Conservation (phyloP, 108 stramenopile genomes). For the Licmophora abbreviata region DNA sequence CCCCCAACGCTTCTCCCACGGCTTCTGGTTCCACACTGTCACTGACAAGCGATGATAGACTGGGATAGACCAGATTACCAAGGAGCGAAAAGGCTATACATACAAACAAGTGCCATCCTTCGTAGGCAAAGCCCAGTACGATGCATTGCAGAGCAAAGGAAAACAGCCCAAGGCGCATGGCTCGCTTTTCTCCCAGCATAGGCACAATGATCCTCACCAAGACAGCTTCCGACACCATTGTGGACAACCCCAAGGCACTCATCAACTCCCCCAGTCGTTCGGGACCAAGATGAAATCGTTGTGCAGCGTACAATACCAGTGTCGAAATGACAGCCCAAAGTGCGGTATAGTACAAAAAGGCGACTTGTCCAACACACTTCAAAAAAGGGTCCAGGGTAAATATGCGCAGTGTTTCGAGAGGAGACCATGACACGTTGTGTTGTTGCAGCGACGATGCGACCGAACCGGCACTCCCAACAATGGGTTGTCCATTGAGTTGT, state of each 20-base stretch:
- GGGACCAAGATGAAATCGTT: slow-evolving; percentile 71
- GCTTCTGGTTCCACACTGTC: slow-evolving; percentile 62
- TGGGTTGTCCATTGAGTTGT: slow-evolving; percentile 11
- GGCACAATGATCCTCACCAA: slow-evolving; percentile 84
- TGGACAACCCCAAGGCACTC: slow-evolving; percentile 84
- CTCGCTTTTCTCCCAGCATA: slow-evolving; percentile 61
- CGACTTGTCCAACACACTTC: slow-evolving; percentile 65
- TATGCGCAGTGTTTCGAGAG: slow-evolving; percentile 49
- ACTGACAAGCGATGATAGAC: slow-evolving; percentile 79
- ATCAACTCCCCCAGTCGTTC: slow-evolving; percentile 87
- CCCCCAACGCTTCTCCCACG: slow-evolving; percentile 91
- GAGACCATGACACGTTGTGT: slow-evolving; percentile 42
- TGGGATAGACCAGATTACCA: slow-evolving; percentile 92
- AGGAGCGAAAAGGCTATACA: slow-evolving; percentile 74
- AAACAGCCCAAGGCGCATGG: slow-evolving; percentile 79
- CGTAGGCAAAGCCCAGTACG: slow-evolving; percentile 71
- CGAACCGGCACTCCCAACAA: slow-evolving; percentile 2
- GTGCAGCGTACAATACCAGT: slow-evolving; percentile 74
- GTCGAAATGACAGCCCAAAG: slow-evolving; percentile 92
- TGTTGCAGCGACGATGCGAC: slow-evolving; percentile 2
- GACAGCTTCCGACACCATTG: slow-evolving; percentile 91
- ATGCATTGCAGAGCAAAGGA: slow-evolving; percentile 86
- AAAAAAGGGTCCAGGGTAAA: slow-evolving; percentile 69
- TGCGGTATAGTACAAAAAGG: slow-evolving; percentile 90
- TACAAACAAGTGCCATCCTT: slow-evolving; percentile 75